Evolutionary conservation across 352 stramenopile genomes (phyloP), one percentile per base, ranked within the genome.

Genomic region (Phytophthora pluvialis): DNA sequence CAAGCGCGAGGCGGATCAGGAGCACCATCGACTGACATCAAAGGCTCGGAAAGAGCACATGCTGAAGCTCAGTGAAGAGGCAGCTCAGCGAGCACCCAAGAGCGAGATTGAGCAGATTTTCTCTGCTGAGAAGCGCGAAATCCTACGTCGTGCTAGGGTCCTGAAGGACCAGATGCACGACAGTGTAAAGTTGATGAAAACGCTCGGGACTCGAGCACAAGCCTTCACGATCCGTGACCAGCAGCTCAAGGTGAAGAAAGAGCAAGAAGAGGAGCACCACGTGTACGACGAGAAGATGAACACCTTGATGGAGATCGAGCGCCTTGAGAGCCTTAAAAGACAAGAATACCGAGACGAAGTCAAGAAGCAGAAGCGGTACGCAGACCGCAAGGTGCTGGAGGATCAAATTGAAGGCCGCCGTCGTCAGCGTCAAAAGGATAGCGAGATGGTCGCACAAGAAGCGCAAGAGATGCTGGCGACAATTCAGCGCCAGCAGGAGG

Each of bases 151-250:
- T 13, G 86, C 82, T 16, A 73, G 44, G 18, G 68, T 81, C 3
- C 63, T 94, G 6, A 87, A 93, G 45, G 86, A 94, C 53, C 82
- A 91, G 53, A 77, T 69, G 45, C 83, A 94, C 59, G 95, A 98
- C 72, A 89, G 94, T 28, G 91, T 98, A 31, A 98, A 99, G 78
- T 75, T 98, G 25, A 88, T 99, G 58, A 96, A 94, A 63, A 98
- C 92, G 18, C 91, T 98, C 2, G 94, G 88, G 25, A 90, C 93
- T 46, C 76, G 94, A 11, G 94, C 95, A 1, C 89, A 91, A 48
- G 93, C 93, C 35, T 99, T 98, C 74, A 97, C 91, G 28, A 98
- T 98, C 67, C 92, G 95, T 28, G 95, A 99, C 70, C 80, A 98
- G 67, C 94, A 98, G 66, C 80, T 91, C 9, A 79, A 89, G 52